Evolutionary conservation across 2,329 filamentous ascomycete species (phyloP), one percentile per base, ranked within the genome.

Genomic region (Verticillium albo-atrum): DNA sequence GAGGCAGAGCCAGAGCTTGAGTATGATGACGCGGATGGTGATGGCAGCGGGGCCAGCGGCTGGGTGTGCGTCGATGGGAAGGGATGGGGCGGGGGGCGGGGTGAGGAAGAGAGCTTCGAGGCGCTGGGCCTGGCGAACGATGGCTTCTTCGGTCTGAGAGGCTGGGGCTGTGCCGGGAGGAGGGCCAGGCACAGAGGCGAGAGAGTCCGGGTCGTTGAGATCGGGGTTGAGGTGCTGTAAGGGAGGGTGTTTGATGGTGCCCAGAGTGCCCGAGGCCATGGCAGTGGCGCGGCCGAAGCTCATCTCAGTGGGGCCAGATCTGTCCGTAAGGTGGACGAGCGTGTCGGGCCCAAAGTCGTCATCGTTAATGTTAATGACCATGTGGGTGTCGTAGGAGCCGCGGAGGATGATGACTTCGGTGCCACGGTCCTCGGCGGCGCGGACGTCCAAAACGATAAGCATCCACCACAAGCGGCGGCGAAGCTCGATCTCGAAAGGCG

Each of bases 391-490:
- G 62, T 77, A 81, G 14, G 69, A 70, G n/a, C 74, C 68, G 5
- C 68, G 66, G 9, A 75, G 68, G 6, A 82, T 72, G n/a, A 77
- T 71, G 12, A 77, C 71, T 17, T 72, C 77, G 1, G 77, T 75
- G 12, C 84, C 84, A 3, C 82, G 77, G 55, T 85, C 77, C 64
- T 86, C 82, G 6, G 82, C 78, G 1, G 78, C 78, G 7, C 81
- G 79, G 28, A 80, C 74, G 63, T 89, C 86, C 2, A 88, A 75
- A n/a, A 85, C 77, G 30, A 86, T 69, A n/a, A 89, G 78, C 63
- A 87, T 83, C 74, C 83, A 84, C 81, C 85, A 89, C 0, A 88
- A 68, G 3, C 86, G 78, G 9, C 86, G 79, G 23, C 85, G 79
- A 72, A 87, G 80, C 69, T 88, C 82, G 3, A 78, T 77, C 59